Base-by-base conservation (phyloP, 106 monocot species). In the Triglochin maritima region DNA sequence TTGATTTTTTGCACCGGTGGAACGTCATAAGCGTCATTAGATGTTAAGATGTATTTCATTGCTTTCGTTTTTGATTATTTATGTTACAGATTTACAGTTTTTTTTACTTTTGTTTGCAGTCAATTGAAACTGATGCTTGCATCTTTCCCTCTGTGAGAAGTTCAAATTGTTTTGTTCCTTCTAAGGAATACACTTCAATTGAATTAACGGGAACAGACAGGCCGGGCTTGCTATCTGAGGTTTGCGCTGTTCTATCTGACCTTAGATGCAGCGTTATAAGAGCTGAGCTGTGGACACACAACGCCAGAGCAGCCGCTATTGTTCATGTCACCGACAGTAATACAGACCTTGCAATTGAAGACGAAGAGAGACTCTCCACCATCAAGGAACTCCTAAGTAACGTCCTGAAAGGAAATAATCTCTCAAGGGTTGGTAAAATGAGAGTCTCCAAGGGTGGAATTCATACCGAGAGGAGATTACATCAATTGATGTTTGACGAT, bases 401-500 rank as follows among this genome's bases (percentile, higher is more conserved):
- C 16, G 68, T 79, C 9, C 69, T 79, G 7, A 69, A 54, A 45
- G 69, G 69, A n/a, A 65, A 57, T 50, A 47, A 59, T n/a, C 53
- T 29, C n/a, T 46, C 64, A 4, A 63, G 69, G 57, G 69, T 13
- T n/a, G 74, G 54, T n/a, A 69, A 60, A 49, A 70, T 55, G 29
- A 54, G 41, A 3, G 74, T 79, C n/a, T 69, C 74, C 17, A 49
- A 63, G 59, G 69, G 69, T 9, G 52, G 16, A n/a, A 51, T 74
- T 0, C 79, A 74, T 50, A 74, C 74, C 0, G 64, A 79, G 73
- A 57, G 79, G 46, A 69, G 79, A 45, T 50, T 79, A 16, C 79
- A 79, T 58, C 79, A 79, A 57, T 43, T 79, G 69, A 79, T 79
- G 79, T 78, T 60, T 13, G 72, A 57, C 0, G 78, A 78, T 16